These are phyloP conservation scores for Linanthus parryae DNA, from an alignment of 148 eudicot species.

Conservation along the genomic window DNA sequence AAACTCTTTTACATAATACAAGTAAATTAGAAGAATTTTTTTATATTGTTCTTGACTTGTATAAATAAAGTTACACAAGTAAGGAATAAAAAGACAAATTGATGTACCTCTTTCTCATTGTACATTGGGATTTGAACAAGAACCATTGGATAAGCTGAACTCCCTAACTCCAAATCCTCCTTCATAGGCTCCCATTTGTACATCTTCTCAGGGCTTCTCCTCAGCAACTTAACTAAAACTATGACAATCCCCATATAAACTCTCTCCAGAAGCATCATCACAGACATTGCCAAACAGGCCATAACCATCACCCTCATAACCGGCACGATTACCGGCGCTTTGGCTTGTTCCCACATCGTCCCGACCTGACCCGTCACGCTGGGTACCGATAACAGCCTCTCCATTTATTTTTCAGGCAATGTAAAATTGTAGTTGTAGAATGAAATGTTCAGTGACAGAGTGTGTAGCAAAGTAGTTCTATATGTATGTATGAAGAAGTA, in stretches of 20 bases:
- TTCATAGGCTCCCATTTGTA: slow-evolving; percentile 61
- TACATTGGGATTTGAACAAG: no score
- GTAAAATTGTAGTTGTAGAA: no score
- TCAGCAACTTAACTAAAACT: slow-evolving; percentile 31
- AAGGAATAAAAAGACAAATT: neutral
- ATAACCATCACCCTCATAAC: slow-evolving; percentile 30
- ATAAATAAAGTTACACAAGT: no score
- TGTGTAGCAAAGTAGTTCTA: no score
- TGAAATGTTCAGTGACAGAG: no score
- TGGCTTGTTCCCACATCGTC: slow-evolving; percentile 41
- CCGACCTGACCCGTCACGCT: slow-evolving; percentile 21
- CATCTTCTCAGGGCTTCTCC: slow-evolving; percentile 45
- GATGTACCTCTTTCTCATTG: neutral
- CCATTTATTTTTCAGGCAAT: no score
- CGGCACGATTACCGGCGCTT: slow-evolving; percentile 45
- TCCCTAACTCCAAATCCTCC: slow-evolving; percentile 64
- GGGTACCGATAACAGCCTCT: no score
- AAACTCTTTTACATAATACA: no score
- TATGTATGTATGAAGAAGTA: no score
- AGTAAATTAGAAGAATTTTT: neutral
- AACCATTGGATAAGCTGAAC: slow-evolving; percentile 46
- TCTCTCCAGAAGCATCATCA: no score
- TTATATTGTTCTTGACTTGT: neutral
- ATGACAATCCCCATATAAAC: slow-evolving; percentile 64
- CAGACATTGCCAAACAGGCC: slow-evolving; percentile 49